phyloP scores from a whole-genome alignment of 2,329 filamentous ascomycete genomes.

The Apiospora pterosperma region DNA sequence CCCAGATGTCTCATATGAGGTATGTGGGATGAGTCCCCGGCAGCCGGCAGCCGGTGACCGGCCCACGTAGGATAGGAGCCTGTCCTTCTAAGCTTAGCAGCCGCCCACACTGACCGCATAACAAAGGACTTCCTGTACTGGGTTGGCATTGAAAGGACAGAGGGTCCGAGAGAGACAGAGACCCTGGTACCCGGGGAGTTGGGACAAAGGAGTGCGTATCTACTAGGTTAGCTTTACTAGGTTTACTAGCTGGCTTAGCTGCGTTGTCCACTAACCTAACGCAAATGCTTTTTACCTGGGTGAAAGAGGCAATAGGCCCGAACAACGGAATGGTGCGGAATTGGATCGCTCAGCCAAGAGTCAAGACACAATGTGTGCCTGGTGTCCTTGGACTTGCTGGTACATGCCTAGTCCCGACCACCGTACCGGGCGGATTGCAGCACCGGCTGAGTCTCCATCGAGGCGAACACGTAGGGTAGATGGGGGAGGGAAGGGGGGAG shows the following conservation, averaged over 20 bases:
- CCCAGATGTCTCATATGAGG: neutral
- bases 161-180: neutral
- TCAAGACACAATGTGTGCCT: neutral
- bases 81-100: neutral
- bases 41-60: neutral
- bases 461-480: too few species aligned
- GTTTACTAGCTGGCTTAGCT: neutral
- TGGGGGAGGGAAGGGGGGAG: neutral
- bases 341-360: neutral
- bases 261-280: neutral
- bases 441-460: neutral
- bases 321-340: neutral
- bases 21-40: neutral
- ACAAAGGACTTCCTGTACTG: neutral
- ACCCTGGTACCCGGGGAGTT: neutral
- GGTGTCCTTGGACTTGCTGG: neutral
- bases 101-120: neutral
- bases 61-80: neutral
- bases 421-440: neutral
- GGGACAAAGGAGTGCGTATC: neutral
- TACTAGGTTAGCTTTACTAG: neutral
- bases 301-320: neutral
- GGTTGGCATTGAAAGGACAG: neutral
- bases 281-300: neutral
- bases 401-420: neutral